Conservation (phyloP, 805 yeast species). For the Saccharomyces eubayanus region DNA sequence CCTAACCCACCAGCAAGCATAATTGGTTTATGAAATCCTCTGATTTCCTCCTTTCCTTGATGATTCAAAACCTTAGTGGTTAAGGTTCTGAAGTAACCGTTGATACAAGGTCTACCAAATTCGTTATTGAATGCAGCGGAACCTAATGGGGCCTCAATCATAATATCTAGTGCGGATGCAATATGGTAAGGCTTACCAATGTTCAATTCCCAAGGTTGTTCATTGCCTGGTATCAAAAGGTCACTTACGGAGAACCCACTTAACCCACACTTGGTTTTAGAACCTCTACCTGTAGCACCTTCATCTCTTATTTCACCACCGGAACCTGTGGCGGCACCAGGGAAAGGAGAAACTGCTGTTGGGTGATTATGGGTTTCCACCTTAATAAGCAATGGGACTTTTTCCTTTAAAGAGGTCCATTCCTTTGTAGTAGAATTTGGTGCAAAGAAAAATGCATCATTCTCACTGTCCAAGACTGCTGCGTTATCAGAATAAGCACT, state of each 20-base stretch:
- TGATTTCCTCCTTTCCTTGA: conserved; percentile 58
- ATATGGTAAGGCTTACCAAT: conserved; percentile 90
- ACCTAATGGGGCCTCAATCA: conserved; percentile 96
- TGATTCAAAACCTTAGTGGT: conserved; percentile 65
- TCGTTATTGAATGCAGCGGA: conserved; percentile 98
- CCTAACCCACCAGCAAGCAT: conserved; percentile 99
- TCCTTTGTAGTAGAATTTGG: conserved; percentile 66
- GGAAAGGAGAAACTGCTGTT: conserved; percentile 97
- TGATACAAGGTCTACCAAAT: conserved; percentile 95
- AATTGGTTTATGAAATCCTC: conserved; percentile 98
- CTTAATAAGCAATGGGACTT: conserved; percentile 81
- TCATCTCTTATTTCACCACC: conserved; percentile 99
- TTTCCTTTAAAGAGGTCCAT: conserved; percentile 71
- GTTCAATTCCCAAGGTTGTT: conserved; percentile 92
- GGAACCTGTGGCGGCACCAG: conserved; percentile 99
- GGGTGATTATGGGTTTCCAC: conserved; percentile 99
- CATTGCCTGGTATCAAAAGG: conserved; percentile 70
- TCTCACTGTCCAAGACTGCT: conserved; percentile 59
- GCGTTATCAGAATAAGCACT: conserved; percentile 97
- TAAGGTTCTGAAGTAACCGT: conserved; percentile 93
- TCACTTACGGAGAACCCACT: conserved; percentile 91
- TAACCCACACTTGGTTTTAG: conserved; percentile 92
- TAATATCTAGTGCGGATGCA: conserved; percentile 86
- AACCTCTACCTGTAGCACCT: conserved; percentile 99
- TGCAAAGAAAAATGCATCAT: conserved; percentile 65